Percentiles rank a stretch among this genome's conserved stretches.
Conservation (phyloP, 176 grass and related monocot genomes). For the Musa troglodytarum region DNA sequence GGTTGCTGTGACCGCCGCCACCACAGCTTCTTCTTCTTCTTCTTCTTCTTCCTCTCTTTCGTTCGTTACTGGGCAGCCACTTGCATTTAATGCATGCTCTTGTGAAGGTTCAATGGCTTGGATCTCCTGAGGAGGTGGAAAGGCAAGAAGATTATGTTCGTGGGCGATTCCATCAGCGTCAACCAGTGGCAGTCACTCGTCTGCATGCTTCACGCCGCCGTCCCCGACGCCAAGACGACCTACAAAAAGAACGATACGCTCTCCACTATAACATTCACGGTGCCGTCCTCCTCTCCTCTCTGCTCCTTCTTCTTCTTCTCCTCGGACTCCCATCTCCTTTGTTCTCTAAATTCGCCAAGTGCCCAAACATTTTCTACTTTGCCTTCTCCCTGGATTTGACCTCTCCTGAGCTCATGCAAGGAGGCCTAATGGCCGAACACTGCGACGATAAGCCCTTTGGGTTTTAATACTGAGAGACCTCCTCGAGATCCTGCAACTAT, state of each 20-base stretch:
- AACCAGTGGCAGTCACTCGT: constrained; percentile 94
- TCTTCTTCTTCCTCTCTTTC: not conserved
- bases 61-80: too few relatives aligned
- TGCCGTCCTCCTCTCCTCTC: constrained; percentile 2
- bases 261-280: constrained; percentile 78
- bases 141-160: constrained; percentile 99
- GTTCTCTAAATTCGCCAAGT: not conserved
- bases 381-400: not conserved
- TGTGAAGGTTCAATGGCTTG: constrained; percentile 54
- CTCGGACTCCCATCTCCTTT: not conserved
- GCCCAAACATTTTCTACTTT: constrained; percentile 8
- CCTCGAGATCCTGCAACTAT: too few relatives aligned
- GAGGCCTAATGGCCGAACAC: not conserved
- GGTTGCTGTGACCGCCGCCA: not conserved
- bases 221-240: constrained; percentile 48
- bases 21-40: not conserved
- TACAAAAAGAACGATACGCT: constrained; percentile 34
- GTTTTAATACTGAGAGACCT: too few relatives aligned
- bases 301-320: not conserved
- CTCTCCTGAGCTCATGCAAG: not conserved
- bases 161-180: constrained; percentile 90
- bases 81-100: too few relatives aligned
- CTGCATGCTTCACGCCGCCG: constrained; percentile 85
- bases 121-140: constrained; percentile 54
- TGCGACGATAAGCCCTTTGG: too few relatives aligned